A percentile compares a stretch with the other conserved stretches of the same genome.
phyloP scores from a whole-genome alignment of 352 stramenopile species.

The Phytophthora macrochlamydospora region DNA sequence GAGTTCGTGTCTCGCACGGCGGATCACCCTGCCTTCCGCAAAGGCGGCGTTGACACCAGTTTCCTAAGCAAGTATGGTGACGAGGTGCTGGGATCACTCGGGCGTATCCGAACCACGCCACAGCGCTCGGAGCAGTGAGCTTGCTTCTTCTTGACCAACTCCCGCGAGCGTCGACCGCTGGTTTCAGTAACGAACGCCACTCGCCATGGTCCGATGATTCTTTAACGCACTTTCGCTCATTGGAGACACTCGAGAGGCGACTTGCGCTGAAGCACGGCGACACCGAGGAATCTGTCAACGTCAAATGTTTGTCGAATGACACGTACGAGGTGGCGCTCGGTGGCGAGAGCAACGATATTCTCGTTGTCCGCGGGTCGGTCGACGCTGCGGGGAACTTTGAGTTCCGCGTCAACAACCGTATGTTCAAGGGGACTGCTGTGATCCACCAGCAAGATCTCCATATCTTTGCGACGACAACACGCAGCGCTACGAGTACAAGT shows the following conservation, averaged over 20 bases:
- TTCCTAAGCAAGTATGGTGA: constrained; percentile 93
- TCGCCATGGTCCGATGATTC: constrained; percentile 65
- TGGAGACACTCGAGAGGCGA: constrained; percentile 57
- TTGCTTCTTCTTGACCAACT: constrained; percentile 77
- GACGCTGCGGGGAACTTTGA: constrained; percentile 62
- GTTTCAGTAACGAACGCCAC: constrained; percentile 46
- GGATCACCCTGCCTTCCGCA: constrained; percentile 86
- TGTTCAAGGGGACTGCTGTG: constrained; percentile 69
- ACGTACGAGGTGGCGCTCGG: constrained; percentile 49
- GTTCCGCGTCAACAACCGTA: constrained; percentile 67
- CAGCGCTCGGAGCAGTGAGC: constrained; percentile 75
- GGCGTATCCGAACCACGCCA: constrained; percentile 61
- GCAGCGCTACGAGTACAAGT: constrained; percentile 84
- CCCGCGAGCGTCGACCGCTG: constrained; percentile 32
- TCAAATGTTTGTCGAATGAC: constrained; percentile 47
- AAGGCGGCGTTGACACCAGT: constrained; percentile 92
- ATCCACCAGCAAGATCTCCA: constrained; percentile 73
- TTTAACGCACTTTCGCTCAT: constrained; percentile 64
- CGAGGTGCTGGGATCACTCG: constrained; percentile 73
- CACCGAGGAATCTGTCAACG: constrained; percentile 38
- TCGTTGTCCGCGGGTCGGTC: constrained; percentile 43
- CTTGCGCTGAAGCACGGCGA: constrained; percentile 60
- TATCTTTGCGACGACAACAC: constrained; percentile 76
- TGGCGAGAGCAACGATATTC: constrained; percentile 16
- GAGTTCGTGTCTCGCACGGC: constrained; percentile 93